These are phyloP conservation scores for Gaertneriomyces semiglobifer DNA, from an alignment of 192 early-diverging fungal genomes.

Conservation along the genomic window DNA sequence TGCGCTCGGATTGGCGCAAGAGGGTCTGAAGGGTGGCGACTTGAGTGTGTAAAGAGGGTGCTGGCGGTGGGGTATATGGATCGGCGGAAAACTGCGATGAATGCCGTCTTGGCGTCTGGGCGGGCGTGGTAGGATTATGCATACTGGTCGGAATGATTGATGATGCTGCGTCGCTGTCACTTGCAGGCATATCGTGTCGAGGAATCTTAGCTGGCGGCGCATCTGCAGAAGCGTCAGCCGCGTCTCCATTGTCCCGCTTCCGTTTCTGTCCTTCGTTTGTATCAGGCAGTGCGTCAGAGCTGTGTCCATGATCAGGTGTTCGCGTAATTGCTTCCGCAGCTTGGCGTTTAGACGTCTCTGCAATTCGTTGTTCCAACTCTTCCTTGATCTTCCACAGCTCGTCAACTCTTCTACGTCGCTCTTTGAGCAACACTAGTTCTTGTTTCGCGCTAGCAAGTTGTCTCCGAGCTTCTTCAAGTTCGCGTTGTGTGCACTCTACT, in stretches of 20 bases:
- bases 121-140: neutral
- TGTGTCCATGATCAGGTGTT: too few species aligned
- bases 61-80: neutral
- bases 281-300: neutral
- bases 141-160: neutral
- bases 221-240: neutral
- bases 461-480: neutral
- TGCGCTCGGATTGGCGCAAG: neutral
- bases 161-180: neutral
- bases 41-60: constrained; percentile 9
- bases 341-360: neutral
- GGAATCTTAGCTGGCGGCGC: neutral
- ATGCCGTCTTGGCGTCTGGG: neutral
- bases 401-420: neutral
- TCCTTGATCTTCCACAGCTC: neutral
- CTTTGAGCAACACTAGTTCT: constrained; percentile 9
- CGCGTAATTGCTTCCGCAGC: neutral
- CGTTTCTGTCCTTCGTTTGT: too few species aligned
- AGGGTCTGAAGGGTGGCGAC: constrained; percentile 3
- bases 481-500: neutral
- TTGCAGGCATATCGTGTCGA: neutral
- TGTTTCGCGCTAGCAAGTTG: constrained; percentile 5
- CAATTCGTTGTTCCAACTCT: constrained; percentile 1
- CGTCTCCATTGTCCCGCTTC: neutral
- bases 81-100: neutral